A percentile compares a stretch with the other conserved stretches of the same genome.
Evolutionary conservation across 2,329 filamentous ascomycete genomes (phyloP).

Genomic region (Pseudonectria foliicola): DNA sequence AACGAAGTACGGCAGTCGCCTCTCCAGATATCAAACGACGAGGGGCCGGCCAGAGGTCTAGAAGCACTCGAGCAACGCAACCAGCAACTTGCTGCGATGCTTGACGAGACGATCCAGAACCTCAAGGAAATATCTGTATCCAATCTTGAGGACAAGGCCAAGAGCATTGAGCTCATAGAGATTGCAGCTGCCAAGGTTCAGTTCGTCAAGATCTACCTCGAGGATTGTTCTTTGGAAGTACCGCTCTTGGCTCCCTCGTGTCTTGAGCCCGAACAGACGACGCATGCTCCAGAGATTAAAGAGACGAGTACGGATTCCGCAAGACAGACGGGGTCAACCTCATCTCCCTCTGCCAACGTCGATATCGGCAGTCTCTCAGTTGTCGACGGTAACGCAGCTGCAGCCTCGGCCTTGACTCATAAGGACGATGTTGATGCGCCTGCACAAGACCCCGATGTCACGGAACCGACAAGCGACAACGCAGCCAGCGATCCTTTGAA

Average conservation of each 20-base stretch:
- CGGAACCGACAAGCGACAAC: conserved; percentile 13
- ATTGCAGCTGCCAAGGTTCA: conserved; percentile 56
- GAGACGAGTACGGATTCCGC: conserved; percentile 2
- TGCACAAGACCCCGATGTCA: conserved; percentile 10
- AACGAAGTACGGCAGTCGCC: conserved; percentile 46
- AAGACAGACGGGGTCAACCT: conserved; percentile 9
- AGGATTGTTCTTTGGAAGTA: conserved; percentile 48
- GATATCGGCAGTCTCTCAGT: conserved; percentile 16
- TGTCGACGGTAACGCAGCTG: conserved; percentile 6
- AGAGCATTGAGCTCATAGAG: conserved; percentile 48
- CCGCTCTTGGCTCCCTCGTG: conserved; percentile 23
- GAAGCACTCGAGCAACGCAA: conserved; percentile 58
- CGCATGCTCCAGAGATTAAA: conserved; percentile 7
- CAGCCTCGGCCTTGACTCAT: neutral
- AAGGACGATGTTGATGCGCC: conserved; percentile 3
- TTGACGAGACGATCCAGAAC: conserved; percentile 57
- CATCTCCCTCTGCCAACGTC: conserved; percentile 3
- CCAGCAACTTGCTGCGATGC: conserved; percentile 57
- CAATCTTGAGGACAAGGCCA: conserved; percentile 40
- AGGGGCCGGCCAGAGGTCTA: conserved; percentile 30
- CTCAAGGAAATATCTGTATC: conserved; percentile 54
- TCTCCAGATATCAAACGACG: conserved; percentile 29
- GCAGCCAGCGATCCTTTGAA: conserved; percentile 1
- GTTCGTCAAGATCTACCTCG: conserved; percentile 56
- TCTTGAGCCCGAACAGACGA: conserved; percentile 7